Base-by-base conservation (phyloP, 1,139 yeast species). In the Blastobotrys arbuscula region DNA sequence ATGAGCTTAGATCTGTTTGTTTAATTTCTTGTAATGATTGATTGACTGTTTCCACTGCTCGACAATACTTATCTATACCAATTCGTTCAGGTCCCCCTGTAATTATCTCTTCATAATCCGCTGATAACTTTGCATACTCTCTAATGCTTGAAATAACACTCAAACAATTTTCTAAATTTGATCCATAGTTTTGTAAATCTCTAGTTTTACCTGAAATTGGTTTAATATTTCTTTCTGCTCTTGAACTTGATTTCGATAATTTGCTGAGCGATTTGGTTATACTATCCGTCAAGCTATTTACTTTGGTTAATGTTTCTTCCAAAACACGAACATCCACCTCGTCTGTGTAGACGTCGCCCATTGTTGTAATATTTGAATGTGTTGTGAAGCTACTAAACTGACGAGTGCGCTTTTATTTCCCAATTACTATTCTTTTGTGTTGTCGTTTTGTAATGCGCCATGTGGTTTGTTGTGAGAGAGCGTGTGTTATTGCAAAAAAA, bases 271-370 rank as follows among this genome's bases (percentile, higher is more conserved):
- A 79, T 35, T 70, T 65, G 16, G 79, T 73, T 49, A 89, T 81
- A 44, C 76, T 70, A 3, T 68, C 65, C 24, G 89, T 78, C 36
- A 88, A 66, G 18, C 73, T 75, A 42, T 76, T 76, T 6, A 89
- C 78, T 50, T 78, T 76, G 45, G 74, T 66, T 33, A 89, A 71
- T 50, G 85, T 83, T 60, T 85, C 94, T 50, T 85, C 85, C 39
- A 89, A 73, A 9, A 89, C 89, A 2, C 88, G 82, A 43, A 87
- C 82, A 58, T 88, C 96, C 2, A 94, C 90, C 63, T 85, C 95
- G 60, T 86, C 95, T 1, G 81, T 72, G 59, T 84, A 92, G 26
- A 79, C 48, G 44, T 51, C 54, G 21, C 36, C 33, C 49, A 46
- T 46, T 36, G 26, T 35, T n/a, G 20, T 34, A 2, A n/a, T n/a